phyloP scores from a whole-genome alignment of 495 filamentous ascomycete species.

The Oidiodendron maius region DNA sequence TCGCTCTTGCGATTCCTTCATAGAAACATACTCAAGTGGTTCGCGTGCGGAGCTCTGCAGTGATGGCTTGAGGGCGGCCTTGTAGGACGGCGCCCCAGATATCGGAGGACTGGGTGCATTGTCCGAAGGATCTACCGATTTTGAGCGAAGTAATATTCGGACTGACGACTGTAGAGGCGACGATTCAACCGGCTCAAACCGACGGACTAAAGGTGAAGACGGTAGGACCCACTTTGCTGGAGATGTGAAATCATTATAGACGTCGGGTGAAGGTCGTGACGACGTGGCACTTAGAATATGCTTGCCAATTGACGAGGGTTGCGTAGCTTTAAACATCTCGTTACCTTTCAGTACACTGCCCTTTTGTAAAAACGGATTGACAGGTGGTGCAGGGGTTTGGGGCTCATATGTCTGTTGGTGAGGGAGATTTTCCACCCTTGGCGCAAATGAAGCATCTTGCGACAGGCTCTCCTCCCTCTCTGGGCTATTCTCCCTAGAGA shows the following conservation, averaged over 20 bases:
- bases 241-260: constrained; percentile 16
- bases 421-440: not conserved
- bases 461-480: not conserved
- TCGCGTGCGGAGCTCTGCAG: not conserved
- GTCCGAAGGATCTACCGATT: not conserved
- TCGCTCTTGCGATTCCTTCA: constrained; percentile 19
- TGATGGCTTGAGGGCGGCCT: not conserved
- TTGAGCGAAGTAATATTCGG: constrained; percentile 1
- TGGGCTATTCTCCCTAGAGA: not conserved
- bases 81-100: constrained; percentile 7
- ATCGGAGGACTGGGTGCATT: not conserved
- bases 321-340: constrained; percentile 22
- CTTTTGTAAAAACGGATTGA: constrained; percentile 17
- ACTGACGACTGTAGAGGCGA: constrained; percentile 16
- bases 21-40: constrained; percentile 9
- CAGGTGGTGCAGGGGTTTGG: constrained; percentile 16
- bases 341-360: constrained; percentile 17
- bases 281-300: constrained; percentile 8
- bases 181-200: not conserved
- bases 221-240: constrained; percentile 5
- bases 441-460: constrained; percentile 13
- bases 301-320: constrained; percentile 15
- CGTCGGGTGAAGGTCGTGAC: constrained; percentile 17
- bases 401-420: constrained; percentile 10
- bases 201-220: constrained; percentile 13